Conservation (phyloP, 306 rosid genomes). For the Mimosa bimucronata region DNA sequence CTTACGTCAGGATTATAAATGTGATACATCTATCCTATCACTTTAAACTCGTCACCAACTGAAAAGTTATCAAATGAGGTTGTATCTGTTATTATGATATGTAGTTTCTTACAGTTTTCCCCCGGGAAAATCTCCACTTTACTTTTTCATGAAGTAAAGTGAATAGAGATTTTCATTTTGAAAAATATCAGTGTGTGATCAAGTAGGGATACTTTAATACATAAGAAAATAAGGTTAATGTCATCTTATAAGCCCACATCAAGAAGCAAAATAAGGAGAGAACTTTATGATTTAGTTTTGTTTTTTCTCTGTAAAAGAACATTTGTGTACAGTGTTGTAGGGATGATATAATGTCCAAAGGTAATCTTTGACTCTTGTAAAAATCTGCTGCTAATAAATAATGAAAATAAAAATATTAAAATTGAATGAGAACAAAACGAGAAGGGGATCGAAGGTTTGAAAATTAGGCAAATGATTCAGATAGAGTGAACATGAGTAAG, state of each 20-base stretch:
- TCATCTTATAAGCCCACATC: background rate
- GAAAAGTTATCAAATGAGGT: background rate
- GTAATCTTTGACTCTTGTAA: slow-evolving; percentile 42
- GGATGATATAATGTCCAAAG: background rate
- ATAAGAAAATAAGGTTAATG: background rate
- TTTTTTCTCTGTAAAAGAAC: background rate
- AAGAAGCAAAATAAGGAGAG: background rate
- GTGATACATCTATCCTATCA: background rate
- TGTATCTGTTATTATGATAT: background rate
- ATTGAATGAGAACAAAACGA: slow-evolving; percentile 38
- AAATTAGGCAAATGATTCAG: slow-evolving; percentile 34
- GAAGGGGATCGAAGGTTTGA: slow-evolving; percentile 12
- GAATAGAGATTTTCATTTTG: background rate
- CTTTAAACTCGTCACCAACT: background rate
- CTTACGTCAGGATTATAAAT: background rate
- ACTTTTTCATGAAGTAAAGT: background rate
- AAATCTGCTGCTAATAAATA: slow-evolving; percentile 30
- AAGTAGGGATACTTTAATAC: background rate
- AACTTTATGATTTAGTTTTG: background rate
- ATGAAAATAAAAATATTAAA: background rate
- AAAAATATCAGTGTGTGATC: background rate
- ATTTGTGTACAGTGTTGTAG: background rate
- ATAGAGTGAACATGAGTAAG: slow-evolving; percentile 34
- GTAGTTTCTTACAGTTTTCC: background rate
- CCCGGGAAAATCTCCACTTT: background rate